Evolutionary conservation across 1,139 yeast species (phyloP).

Genomic region (Zhuliangozyma parablackwelliae): DNA sequence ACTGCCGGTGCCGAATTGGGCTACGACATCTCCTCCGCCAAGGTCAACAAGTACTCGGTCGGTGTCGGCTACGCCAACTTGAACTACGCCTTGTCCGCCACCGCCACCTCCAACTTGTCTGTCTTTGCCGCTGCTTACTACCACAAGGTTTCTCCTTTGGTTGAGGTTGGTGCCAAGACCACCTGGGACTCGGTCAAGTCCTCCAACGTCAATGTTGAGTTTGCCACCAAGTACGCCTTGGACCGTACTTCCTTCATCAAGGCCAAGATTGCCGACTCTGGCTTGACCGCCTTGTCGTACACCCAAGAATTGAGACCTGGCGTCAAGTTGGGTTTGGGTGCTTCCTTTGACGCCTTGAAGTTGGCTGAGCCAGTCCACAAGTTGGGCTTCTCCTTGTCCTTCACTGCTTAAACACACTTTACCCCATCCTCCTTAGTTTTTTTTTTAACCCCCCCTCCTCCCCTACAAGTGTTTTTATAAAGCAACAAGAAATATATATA

Average conservation of each 20-base stretch:
- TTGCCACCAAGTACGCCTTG: conserved; percentile 91
- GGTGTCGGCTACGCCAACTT: conserved; percentile 93
- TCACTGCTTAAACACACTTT: conserved; percentile 70
- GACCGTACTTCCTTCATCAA: conserved; percentile 86
- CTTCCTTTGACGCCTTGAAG: conserved; percentile 94
- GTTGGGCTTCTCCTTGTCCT: conserved; percentile 91
- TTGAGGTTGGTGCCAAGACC: conserved; percentile 98
- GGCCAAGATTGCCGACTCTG: conserved; percentile 97
- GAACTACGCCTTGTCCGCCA: conserved; percentile 80
- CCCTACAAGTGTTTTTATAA: too few species aligned
- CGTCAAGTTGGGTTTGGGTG: conserved; percentile 95
- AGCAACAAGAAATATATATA: too few species aligned
- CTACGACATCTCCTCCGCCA: conserved; percentile 89
- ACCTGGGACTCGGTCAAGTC: conserved; percentile 84
- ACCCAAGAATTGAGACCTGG: conserved; percentile 96
- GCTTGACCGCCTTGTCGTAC: conserved; percentile 91
- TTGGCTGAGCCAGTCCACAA: conserved; percentile 97
- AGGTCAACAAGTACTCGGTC: conserved; percentile 90
- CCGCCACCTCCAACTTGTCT: conserved; percentile 85
- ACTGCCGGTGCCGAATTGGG: conserved; percentile 97
- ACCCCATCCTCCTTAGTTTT: too few species aligned
- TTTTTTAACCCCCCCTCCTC: too few species aligned
- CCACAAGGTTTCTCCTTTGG: conserved; percentile 88
- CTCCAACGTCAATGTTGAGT: conserved; percentile 74
- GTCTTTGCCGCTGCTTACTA: conserved; percentile 94